These are phyloP conservation scores for Meripilus lineatus DNA, from an alignment of 1,284 basidiomycete species.

Conservation along the genomic window DNA sequence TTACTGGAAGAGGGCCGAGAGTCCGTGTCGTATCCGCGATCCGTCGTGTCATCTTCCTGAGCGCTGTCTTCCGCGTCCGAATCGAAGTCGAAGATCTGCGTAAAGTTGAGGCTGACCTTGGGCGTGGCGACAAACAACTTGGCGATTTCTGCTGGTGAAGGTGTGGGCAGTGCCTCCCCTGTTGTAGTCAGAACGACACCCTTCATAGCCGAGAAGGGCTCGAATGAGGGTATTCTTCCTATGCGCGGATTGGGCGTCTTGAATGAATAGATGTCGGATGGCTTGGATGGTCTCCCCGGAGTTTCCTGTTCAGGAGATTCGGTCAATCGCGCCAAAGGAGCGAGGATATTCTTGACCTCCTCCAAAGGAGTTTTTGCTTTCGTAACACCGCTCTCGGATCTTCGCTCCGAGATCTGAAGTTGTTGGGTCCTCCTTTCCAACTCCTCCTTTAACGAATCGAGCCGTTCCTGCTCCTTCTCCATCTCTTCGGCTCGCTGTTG, in stretches of 20 bases:
- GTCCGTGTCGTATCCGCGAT: constrained; percentile 21
- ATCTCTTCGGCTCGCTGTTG: constrained; percentile 47
- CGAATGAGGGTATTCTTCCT: constrained; percentile 19
- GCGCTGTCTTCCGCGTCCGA: constrained; percentile 32
- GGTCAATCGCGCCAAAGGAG: constrained; percentile 42
- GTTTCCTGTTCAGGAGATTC: constrained; percentile 18
- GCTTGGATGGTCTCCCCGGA: constrained; percentile 15
- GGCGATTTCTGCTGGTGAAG: constrained; percentile 56
- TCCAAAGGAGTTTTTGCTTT: constrained; percentile 59
- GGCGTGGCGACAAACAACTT: constrained; percentile 63
- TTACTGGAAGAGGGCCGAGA: no score
- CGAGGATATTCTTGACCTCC: constrained; percentile 67
- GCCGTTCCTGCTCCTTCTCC: constrained; percentile 42
- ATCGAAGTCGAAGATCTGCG: constrained; percentile 67
- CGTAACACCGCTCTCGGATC: constrained; percentile 1
- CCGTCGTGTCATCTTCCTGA: no score
- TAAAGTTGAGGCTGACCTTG: constrained; percentile 63
- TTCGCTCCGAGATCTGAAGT: constrained; percentile 33
- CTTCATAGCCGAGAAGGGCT: constrained; percentile 65
- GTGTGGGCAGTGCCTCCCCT: constrained; percentile 65
- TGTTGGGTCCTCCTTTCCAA: constrained; percentile 41
- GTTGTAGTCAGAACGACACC: constrained; percentile 74
- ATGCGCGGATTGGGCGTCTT: constrained; percentile 33
- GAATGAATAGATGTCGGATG: constrained; percentile 23
- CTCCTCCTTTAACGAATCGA: constrained; percentile 40